These are phyloP conservation scores for Vicia faba DNA, from an alignment of 306 rosid genomes.

Conservation along the genomic window DNA sequence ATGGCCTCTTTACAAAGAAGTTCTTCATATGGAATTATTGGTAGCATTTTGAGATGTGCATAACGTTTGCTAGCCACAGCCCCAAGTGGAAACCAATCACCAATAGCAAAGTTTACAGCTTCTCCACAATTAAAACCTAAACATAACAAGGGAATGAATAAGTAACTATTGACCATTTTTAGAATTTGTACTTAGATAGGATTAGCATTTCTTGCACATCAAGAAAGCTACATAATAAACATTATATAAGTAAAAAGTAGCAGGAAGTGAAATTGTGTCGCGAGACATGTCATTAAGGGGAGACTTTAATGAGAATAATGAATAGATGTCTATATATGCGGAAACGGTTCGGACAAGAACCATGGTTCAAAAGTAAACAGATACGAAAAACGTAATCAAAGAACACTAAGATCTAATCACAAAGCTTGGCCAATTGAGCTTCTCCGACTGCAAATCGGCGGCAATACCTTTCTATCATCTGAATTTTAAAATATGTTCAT, in stretches of 20 bases:
- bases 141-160: conserved; percentile 11
- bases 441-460: neutral
- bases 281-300: neutral
- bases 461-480: neutral
- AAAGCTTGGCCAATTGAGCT: neutral
- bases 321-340: neutral
- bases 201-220: conserved; percentile 29
- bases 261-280: neutral
- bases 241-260: neutral
- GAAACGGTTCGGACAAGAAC: neutral
- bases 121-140: conserved; percentile 49
- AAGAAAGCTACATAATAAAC: conserved; percentile 39
- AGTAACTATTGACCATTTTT: neutral
- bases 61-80: conserved; percentile 42
- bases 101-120: conserved; percentile 43
- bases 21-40: conserved; percentile 51
- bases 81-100: conserved; percentile 50
- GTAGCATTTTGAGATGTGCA: conserved; percentile 33
- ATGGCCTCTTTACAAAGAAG: conserved; percentile 51
- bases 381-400: neutral
- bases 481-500: too few species aligned
- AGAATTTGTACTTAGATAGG: conserved; percentile 17
- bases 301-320: neutral
- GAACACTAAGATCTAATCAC: neutral
- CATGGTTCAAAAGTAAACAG: neutral